Evolutionary conservation across 352 stramenopile genomes (phyloP).

Genomic region (Blastocystis sp.): DNA sequence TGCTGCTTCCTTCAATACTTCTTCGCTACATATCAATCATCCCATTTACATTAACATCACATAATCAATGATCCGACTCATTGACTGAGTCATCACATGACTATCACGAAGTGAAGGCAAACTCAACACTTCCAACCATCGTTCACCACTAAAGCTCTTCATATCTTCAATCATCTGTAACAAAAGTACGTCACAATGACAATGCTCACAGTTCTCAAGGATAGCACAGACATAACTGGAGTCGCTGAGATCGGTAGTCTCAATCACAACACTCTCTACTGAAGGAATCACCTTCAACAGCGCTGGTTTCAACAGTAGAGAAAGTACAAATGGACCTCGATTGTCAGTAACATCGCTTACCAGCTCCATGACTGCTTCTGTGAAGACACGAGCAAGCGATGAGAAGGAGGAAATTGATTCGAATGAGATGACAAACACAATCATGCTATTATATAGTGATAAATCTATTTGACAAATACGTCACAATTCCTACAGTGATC

Average conservation of each 20-base stretch:
- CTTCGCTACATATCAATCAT: neutral
- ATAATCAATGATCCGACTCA: neutral
- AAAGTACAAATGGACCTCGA: neutral
- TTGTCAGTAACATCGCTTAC: neutral
- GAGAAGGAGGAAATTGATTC: neutral
- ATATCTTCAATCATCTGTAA: neutral
- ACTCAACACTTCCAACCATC: neutral
- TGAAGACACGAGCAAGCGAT: neutral
- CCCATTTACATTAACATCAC: neutral
- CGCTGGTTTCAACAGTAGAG: neutral
- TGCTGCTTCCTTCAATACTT: neutral
- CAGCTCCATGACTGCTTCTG: neutral
- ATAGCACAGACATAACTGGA: neutral
- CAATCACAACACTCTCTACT: neutral
- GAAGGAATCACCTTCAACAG: neutral
- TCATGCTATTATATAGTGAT: neutral
- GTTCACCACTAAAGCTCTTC: neutral
- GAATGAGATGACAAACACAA: neutral
- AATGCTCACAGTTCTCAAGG: neutral
- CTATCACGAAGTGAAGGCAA: neutral
- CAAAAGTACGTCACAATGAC: neutral
- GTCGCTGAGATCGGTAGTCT: neutral
- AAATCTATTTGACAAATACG: neutral
- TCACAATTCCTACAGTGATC: neutral
- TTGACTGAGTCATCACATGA: neutral